A percentile compares a stretch with the other conserved stretches of the same genome.
phyloP scores from a whole-genome alignment of 148 eudicot species.

The Dianthus caryophyllus region DNA sequence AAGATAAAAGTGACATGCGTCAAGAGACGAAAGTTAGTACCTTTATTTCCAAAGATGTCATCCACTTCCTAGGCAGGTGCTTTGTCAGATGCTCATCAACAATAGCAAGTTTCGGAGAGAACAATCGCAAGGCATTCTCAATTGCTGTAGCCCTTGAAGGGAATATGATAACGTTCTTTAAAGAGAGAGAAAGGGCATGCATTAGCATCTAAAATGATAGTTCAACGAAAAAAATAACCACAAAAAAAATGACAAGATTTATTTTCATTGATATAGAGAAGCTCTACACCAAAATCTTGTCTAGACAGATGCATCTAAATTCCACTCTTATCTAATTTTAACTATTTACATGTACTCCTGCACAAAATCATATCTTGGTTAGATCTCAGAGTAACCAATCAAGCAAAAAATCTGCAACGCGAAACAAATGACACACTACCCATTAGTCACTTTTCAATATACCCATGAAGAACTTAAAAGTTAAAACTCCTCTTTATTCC shows the following conservation, averaged over 20 bases:
- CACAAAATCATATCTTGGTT: not conserved
- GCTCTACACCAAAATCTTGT: not conserved
- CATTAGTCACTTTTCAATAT: too few relatives aligned
- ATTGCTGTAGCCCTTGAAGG: slow-evolving; percentile 96
- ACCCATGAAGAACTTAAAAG: too few relatives aligned
- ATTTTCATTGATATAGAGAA: too few relatives aligned
- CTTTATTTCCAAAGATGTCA: slow-evolving; percentile 78
- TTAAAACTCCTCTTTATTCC: not conserved
- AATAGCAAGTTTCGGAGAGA: slow-evolving; percentile 92
- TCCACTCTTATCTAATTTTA: too few relatives aligned
- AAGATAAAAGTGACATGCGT: not conserved
- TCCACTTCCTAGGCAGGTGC: slow-evolving; percentile 81
- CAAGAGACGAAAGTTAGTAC: slow-evolving; percentile 33
- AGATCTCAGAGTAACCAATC: not conserved
- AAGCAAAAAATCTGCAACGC: too few relatives aligned
- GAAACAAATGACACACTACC: too few relatives aligned
- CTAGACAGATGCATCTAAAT: not conserved
- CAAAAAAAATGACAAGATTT: too few relatives aligned
- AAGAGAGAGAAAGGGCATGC: slow-evolving; percentile 16
- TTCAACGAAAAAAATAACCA: not conserved
- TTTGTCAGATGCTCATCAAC: slow-evolving; percentile 82
- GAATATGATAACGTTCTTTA: slow-evolving; percentile 77
- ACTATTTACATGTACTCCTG: too few relatives aligned
- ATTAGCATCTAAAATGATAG: slow-evolving; percentile 13
- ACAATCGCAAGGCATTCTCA: slow-evolving; percentile 74